phyloP scores from a whole-genome alignment of 306 rosid genomes.

The Citrullus mucosospermus region DNA sequence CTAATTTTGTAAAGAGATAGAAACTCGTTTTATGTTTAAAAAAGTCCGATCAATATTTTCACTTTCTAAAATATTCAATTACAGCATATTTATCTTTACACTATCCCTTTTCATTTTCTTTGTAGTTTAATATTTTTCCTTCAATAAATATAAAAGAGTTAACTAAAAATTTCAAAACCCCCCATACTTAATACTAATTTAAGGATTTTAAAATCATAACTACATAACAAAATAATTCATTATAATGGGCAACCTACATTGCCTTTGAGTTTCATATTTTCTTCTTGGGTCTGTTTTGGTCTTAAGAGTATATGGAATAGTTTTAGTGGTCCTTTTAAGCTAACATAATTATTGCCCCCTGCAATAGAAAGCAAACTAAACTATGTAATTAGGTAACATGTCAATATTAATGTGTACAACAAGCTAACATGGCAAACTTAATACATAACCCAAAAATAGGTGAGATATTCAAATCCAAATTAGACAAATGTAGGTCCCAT shows the following conservation, averaged over 20 bases:
- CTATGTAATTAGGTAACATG: background rate
- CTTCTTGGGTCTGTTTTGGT: background rate
- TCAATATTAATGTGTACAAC: background rate
- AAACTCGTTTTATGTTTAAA: background rate
- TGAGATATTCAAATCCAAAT: background rate
- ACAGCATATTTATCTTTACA: background rate
- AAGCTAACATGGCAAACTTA: slow-evolving; percentile 1
- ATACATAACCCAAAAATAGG: background rate
- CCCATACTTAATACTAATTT: background rate
- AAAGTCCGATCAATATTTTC: background rate
- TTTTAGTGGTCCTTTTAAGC: background rate
- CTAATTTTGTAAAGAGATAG: no score
- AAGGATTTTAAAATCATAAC: background rate
- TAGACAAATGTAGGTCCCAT: background rate
- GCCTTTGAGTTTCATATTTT: background rate
- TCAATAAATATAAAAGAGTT: no score
- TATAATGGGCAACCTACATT: background rate
- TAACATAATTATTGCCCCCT: background rate
- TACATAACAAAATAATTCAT: background rate
- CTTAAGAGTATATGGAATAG: background rate
- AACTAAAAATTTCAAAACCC: no score
- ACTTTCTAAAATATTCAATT: background rate
- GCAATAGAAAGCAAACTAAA: background rate
- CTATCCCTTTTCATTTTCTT: background rate
- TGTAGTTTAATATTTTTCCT: no score